Evolutionary conservation across 140 eudicot species (phyloP), one percentile per base, ranked within the genome.

Genomic region (Erigeron philadelphicus): DNA sequence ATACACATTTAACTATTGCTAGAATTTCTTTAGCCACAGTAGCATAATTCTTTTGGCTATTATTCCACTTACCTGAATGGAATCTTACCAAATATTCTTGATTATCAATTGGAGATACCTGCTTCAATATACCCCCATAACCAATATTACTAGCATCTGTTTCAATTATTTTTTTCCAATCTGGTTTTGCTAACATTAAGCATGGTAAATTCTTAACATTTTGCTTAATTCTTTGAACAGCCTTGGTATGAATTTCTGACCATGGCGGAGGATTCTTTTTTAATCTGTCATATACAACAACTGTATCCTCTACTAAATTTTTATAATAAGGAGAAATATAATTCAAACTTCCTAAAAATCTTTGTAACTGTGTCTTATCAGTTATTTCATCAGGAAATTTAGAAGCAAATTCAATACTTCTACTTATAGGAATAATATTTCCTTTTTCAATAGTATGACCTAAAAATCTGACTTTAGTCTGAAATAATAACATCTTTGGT

Each of bases 371-470:
- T 0, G 35, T 25, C 3, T 25, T 25, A 25, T 25, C 35, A 0
- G 0, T 25, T 67, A 66, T 48, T 21, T 55, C 9, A 43, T 70
- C 61, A 1, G 45, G 16, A 6, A 70, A 70, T 5, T 56, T 70
- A 41, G 17, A 0, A 15, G 17, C 64, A 54, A 54, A 54, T 1
- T 52, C 40, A 0, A 68, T 41, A 9, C 53, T 55, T 43, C n/a
- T 55, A 6, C 19, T 6, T 5, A 21, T 41, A 0, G 45, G 57
- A 19, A 56, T 7, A 0, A 41, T 42, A 7, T 18, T 17, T 41
- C 66, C 55, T 43, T 57, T 21, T 17, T 53, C 57, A 1, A 56
- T 70, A 40, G 38, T 57, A 41, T 69, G 65, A 0, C 54, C 42
- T 0, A 54, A 13, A 57, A 69, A 54, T 6, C 44, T 6, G 2